These are phyloP conservation scores for Lentinus tigrinus DNA, from an alignment of 768 basidiomycete genomes.

Conservation along the genomic window DNA sequence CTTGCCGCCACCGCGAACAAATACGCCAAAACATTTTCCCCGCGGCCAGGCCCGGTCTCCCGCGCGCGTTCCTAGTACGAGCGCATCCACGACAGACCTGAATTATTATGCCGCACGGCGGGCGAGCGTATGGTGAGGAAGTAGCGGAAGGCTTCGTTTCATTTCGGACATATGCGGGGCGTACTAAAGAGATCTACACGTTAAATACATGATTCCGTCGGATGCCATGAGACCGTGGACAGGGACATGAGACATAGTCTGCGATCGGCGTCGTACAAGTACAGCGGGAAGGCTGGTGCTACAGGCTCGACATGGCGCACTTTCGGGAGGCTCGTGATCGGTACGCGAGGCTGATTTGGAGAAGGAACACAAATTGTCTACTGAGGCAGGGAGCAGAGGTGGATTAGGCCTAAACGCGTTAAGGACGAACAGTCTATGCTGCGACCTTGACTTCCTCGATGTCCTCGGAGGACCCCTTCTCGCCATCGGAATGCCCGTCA, in stretches of 20 bases:
- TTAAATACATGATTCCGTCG: neutral
- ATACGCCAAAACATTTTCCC: constrained; percentile 1
- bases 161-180: neutral
- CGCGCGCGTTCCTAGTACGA: neutral
- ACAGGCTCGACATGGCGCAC: neutral
- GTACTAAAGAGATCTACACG: neutral
- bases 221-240: neutral
- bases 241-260: constrained; percentile 4
- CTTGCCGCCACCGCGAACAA: constrained; percentile 13
- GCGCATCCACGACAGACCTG: no score
- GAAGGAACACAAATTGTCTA: neutral
- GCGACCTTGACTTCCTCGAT: constrained; percentile 22
- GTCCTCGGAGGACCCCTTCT: constrained; percentile 21
- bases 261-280: constrained; percentile 1
- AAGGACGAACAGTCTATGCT: neutral
- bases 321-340: neutral
- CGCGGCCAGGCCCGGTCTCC: neutral
- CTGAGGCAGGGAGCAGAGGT: neutral
- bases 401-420: neutral
- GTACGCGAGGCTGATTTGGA: no score
- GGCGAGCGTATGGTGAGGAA: no score
- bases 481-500: constrained; percentile 22
- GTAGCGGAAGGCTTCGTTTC: no score
- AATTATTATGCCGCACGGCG: no score
- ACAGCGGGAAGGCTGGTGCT: neutral